These are phyloP conservation scores for Tubosaeta brunneosetosa DNA, from an alignment of 768 basidiomycete species.

Conservation along the genomic window DNA sequence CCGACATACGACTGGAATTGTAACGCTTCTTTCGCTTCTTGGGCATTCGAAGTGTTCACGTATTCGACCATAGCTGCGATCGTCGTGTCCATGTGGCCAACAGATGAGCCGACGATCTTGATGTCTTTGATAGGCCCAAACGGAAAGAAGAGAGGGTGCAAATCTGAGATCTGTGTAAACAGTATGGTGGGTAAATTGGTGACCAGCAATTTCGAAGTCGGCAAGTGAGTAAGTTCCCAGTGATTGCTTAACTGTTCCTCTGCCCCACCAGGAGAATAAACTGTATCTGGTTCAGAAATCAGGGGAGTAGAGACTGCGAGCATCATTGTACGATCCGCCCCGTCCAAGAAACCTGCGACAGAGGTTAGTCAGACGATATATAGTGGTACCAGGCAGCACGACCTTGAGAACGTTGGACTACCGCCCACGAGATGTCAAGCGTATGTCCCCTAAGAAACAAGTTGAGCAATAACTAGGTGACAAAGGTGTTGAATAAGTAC, in stretches of 20 bases:
- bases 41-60: conserved; percentile 46
- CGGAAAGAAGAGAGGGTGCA: conserved; percentile 70
- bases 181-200: conserved; percentile 61
- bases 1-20: conserved; percentile 60
- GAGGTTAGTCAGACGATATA: conserved; percentile 3
- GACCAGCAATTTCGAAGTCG: conserved; percentile 55
- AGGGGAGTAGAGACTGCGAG: conserved; percentile 45
- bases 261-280: conserved; percentile 23
- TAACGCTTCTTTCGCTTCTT: conserved; percentile 60
- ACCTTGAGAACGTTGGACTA: conserved; percentile 85
- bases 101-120: conserved; percentile 39
- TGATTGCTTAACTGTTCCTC: conserved; percentile 29
- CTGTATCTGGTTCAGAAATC: conserved; percentile 25
- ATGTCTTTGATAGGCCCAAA: conserved; percentile 66
- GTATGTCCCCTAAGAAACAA: conserved; percentile 52
- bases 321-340: conserved; percentile 69
- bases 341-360: conserved; percentile 67
- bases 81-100: conserved; percentile 33
- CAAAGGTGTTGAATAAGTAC: conserved; percentile 34
- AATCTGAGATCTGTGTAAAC: conserved; percentile 61
- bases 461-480: background rate
- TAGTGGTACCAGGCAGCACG: background rate
- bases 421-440: conserved; percentile 83
- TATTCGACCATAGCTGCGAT: conserved; percentile 66
- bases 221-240: conserved; percentile 32